Evolutionary conservation across 2,329 filamentous ascomycete genomes (phyloP), one percentile per base, ranked within the genome.

Genomic region (Stachybotrys echinatus): DNA sequence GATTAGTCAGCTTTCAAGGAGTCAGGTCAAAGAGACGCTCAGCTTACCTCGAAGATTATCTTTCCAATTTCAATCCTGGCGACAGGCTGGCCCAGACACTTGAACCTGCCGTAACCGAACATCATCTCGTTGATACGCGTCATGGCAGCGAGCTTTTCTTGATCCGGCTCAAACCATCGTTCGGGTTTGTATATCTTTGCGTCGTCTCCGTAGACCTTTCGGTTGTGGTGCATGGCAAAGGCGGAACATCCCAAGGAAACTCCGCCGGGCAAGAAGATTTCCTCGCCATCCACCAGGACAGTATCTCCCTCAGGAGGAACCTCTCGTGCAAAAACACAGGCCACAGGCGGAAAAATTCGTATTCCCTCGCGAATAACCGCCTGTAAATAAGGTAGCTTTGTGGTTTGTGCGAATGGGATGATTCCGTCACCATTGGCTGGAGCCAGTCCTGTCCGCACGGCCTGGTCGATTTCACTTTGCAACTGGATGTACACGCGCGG

Each of bases 361-460:
- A 79, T 60, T 0, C 69, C 71, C 55, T 80, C 77, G 46, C 71
- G 71, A 38, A 80, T 70, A 5, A 74, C 72, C 0, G 77, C 77
- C 52, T 75, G 71, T 7, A 81, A 65, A 51, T 77, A 80, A 0
- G 70, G 70, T 6, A 79, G 62, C 4, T 56, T 55, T 17, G 65
- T 63, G 1, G 67, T 67, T 54, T 75, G 67, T 2, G 61, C 58
- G 38, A 54, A 49, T 0, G 64, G 57, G n/a, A 71, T 59, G 22
- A 54, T 42, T 23, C 54, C 59, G 80, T 58, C 56, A 74, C 73
- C 22, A 77, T 69, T 23, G 79, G 46, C 7, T 67, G 74, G 22
- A 2, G 55, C 54, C 19, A 49, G 51, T 4, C 63, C 61, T 1
- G 71, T 65, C 0, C 74, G 70, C 2, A 83, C 65, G 0, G 72